Percentiles rank a stretch among this genome's conserved stretches.
Evolutionary conservation across 2,329 filamentous ascomycete genomes (phyloP).

Genomic region (Aspergillus sp.): DNA sequence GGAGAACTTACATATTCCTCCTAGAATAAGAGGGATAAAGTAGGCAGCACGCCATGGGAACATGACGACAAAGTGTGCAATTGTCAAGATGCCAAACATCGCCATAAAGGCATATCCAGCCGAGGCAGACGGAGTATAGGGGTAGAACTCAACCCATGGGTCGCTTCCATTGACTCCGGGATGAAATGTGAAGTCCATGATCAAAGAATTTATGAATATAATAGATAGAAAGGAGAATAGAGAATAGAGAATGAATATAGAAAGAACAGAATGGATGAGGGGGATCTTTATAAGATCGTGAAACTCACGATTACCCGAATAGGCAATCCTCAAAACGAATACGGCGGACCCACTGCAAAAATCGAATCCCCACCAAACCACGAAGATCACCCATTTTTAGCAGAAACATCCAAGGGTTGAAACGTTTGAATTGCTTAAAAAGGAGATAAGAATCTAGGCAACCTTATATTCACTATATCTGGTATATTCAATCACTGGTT

Average conservation of each 20-base stretch:
- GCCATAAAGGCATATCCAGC: slow-evolving; percentile 33
- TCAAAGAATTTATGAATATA: not conserved
- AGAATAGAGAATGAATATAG: too few relatives aligned
- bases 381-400: too few relatives aligned
- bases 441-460: too few relatives aligned
- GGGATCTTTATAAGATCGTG: too few relatives aligned
- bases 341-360: not conserved
- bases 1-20: slow-evolving; percentile 29
- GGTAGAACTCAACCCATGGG: slow-evolving; percentile 32
- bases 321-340: not conserved
- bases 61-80: slow-evolving; percentile 25
- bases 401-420: too few relatives aligned
- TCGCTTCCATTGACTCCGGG: slow-evolving; percentile 23
- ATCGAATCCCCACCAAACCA: too few relatives aligned
- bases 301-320: not conserved
- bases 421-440: too few relatives aligned
- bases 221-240: too few relatives aligned
- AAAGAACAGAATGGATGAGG: too few relatives aligned
- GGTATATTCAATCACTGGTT: not conserved
- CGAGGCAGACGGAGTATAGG: slow-evolving; percentile 29
- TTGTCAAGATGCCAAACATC: slow-evolving; percentile 27
- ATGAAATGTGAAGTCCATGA: slow-evolving; percentile 29
- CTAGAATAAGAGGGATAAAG: slow-evolving; percentile 33
- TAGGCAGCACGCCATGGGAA: slow-evolving; percentile 29
- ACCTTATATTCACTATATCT: too few relatives aligned